Base-by-base conservation (phyloP, 768 basidiomycete species). In the Amanita pallidorosea region DNA sequence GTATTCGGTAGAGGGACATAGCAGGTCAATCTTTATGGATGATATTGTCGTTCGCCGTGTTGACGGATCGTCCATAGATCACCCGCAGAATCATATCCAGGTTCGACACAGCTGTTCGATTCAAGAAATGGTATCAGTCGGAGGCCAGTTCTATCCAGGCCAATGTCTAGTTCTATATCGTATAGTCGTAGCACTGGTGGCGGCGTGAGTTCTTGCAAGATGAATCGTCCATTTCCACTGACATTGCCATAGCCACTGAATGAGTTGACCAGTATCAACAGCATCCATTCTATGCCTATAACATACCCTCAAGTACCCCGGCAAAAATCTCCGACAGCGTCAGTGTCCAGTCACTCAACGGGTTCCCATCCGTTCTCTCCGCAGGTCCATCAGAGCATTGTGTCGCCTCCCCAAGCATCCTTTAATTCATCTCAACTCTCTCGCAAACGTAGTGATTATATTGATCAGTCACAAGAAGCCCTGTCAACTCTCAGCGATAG, bases 361-460 rank as follows among this genome's bases (percentile, higher is more conserved):
- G 55, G 62, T 31, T 37, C 56, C 23, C 55, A 63, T 25, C 25
- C 56, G 1, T 67, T 74, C 52, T 59, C 73, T 17, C 65, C 70
- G 8, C 54, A 34, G 17, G 3, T 66, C 27, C 56, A 62, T 33
- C 74, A 74, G 56, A 68, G 66, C 51, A 74, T 79, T 27, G 70
- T 86, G 0, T 75, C 85, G 0, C 92, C 89, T 9, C 91, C 92
- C 2, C 84, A 81, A 63, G 89, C 88, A 8, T 89, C 91, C 25
- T 82, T 91, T 55, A 89, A 89, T 57, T 81, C 84, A 23, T 83
- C 84, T 8, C 62, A 64, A 15, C 74, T 85, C 5, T 70, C 90
- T 4, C 74, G 87, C 5, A 76, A 88, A 51, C 80, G 87, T 42
- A 85, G 80, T 56, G 88, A 92, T 55, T 91, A 82, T 59, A 68